These are phyloP conservation scores for Penicillium diatomitis DNA, from an alignment of 495 filamentous ascomycete genomes.

Conservation along the genomic window DNA sequence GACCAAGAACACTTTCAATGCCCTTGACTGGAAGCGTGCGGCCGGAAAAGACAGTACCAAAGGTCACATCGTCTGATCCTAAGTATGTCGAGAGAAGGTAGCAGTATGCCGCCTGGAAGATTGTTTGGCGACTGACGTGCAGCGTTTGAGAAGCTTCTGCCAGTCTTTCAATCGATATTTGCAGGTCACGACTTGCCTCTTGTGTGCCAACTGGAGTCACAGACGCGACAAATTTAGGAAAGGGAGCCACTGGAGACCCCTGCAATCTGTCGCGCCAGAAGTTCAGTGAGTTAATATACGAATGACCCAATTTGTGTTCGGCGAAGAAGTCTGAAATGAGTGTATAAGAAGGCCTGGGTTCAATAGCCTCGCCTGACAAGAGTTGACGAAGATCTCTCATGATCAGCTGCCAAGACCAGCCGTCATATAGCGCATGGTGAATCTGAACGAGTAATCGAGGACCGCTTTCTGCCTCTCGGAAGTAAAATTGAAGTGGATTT, in stretches of 20 bases:
- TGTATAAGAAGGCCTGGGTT: constrained; percentile 18
- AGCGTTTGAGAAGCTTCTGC: constrained; percentile 21
- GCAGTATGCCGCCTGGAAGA: constrained; percentile 61
- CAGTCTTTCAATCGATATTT: constrained; percentile 17
- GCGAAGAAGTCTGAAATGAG: constrained; percentile 25
- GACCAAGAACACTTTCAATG: constrained; percentile 64
- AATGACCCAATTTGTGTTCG: constrained; percentile 25
- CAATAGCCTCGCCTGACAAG: constrained; percentile 14
- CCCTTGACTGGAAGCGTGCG: constrained; percentile 54
- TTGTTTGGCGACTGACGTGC: constrained; percentile 36
- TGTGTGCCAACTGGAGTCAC: constrained; percentile 5
- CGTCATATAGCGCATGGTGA: constrained; percentile 76
- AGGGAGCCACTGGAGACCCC: constrained; percentile 17
- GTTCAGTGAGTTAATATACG: constrained; percentile 33
- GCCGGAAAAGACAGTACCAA: constrained; percentile 70
- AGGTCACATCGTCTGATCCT: constrained; percentile 52
- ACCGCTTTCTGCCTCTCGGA: constrained; percentile 20
- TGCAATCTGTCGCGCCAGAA: constrained; percentile 61
- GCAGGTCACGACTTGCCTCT: constrained; percentile 26
- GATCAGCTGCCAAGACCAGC: constrained; percentile 72
- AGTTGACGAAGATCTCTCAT: constrained; percentile 48
- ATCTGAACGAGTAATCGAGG: constrained; percentile 40
- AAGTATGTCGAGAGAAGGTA: constrained; percentile 53
- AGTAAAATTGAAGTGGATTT: constrained; percentile 47
- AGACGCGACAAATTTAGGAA: constrained; percentile 20